Base-by-base conservation (phyloP, 345 rosid genomes). In the Bruguiera gymnorhiza region DNA sequence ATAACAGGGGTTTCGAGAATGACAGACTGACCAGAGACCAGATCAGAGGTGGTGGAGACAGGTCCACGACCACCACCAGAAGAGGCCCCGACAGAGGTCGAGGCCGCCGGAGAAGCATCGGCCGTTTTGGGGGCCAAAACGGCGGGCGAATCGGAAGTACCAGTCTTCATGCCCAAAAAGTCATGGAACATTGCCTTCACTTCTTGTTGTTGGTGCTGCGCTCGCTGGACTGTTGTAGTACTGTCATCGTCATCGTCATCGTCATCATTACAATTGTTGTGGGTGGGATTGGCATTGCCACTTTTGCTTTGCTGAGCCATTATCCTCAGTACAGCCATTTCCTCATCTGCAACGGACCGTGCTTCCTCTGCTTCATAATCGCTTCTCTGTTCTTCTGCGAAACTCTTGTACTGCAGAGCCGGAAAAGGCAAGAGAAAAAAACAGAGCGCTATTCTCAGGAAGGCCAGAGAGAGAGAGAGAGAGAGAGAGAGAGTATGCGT, bases 11-110 rank as follows among this genome's bases (percentile, higher is more conserved):
- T 9, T 39, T 39, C 10, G 15, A 39, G 53, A 50, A 34, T 20
- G 65, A 60, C 20, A 13, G 63, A 79, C 78, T 70, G 65, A 92
- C 88, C 86, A 61, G 87, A 88, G 69, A 85, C 95, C 31, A 88
- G 89, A 94, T 94, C 98, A 74, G 98, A 89, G 78, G 88, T 74
- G 55, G 96, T 75, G 68, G 98, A 93, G 72, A 86, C 79, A 73
- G 87, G 87, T 0, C 81, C 87, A 19, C 82, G 85, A 60, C 81
- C 73, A 60, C 75, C 91, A 23, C 84, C 91, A 18, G 92, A 84
- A 48, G 87, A 84, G 64, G 80, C 84, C 0, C 80, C 83, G n/a
- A 76, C 55, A 1, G 91, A 83, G 6, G 83, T 72, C 21, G 93
- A 80, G 37, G 86, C 77, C 0, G 89, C 79, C 18, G 79, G 83